Evolutionary conservation across 257 asterid species (phyloP), one percentile per base, ranked within the genome.

Genomic region (Agastache rugosa): DNA sequence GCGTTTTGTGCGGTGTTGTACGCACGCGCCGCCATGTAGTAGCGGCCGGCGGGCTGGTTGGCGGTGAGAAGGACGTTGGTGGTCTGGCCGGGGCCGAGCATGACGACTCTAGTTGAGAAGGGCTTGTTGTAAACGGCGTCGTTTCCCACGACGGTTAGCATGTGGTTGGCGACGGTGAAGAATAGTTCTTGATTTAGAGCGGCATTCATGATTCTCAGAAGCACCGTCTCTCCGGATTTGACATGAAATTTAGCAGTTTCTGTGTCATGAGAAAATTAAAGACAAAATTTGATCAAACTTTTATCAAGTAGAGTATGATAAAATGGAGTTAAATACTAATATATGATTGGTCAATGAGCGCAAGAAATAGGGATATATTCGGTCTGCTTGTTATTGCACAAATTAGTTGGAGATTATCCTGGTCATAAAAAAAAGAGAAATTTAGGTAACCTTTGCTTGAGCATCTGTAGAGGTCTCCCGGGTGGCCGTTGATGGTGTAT

Each of bases 401-500:
- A 31, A 0, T 31, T 29, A 3, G 0, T 29, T 5, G 1, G 7
- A 31, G 7, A 7, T 31, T 31, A 29, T 5, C 34, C 34, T 5
- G 7, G 7, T 31, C 37, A 31, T 31, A 31, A 31, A 31, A 31
- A 3, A 0, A 31, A 3, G 0, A 31, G 5, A 31, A 0, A 3
- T 16, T n/a, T 14, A 14, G 23, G 54, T 34, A 17, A 84, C 88
- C 89, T 85, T 79, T 75, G 55, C 75, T 85, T 8, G 89, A 85
- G 83, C 89, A 85, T 79, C 85, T 77, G 71, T 91, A 89, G 5
- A 91, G 80, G 63, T 86, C 91, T 44, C 93, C 97, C 0, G 93
- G 96, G 50, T 91, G 96, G 50, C 96, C 96, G 53, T 90, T 90
- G 78, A 90, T 88, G 19, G 96, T 90, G 75, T 83, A 90, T n/a